A percentile compares a stretch with the other conserved stretches of the same genome.
Conservation (phyloP, 1,284 basidiomycete species). For the Irpex rosettiformis region DNA sequence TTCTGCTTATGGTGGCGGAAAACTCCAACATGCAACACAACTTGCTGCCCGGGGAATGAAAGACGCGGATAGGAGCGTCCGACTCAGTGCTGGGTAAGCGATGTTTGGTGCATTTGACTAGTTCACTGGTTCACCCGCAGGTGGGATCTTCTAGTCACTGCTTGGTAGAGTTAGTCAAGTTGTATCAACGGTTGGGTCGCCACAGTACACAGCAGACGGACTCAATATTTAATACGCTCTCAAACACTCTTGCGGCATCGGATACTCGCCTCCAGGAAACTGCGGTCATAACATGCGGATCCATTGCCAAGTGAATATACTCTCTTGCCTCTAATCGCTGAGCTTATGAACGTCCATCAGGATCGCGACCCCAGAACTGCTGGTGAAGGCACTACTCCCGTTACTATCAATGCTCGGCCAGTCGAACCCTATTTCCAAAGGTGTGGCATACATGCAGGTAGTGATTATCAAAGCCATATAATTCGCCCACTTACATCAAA, state of each 20-base stretch:
- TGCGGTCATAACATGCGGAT: constrained; percentile 53
- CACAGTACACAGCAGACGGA: constrained; percentile 34
- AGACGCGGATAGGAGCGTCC: constrained; percentile 53
- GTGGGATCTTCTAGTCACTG: constrained; percentile 37
- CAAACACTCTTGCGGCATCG: constrained; percentile 41
- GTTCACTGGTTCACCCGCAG: constrained; percentile 5
- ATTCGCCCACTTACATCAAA: neutral
- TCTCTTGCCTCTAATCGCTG: neutral
- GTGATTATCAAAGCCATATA: constrained; percentile 14
- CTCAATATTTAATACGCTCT: constrained; percentile 43
- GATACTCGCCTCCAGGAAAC: constrained; percentile 56
- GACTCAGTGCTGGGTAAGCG: constrained; percentile 66
- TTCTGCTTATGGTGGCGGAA: constrained; percentile 29
- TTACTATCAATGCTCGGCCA: constrained; percentile 71
- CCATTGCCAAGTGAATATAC: constrained; percentile 56
- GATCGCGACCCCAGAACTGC: constrained; percentile 43
- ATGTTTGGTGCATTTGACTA: neutral
- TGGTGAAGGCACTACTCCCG: constrained; percentile 61
- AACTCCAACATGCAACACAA: constrained; percentile 35
- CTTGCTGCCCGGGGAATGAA: constrained; percentile 45
- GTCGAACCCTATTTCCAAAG: constrained; percentile 63
- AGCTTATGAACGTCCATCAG: constrained; percentile 30
- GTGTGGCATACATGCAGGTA: constrained; percentile 71
- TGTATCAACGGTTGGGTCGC: constrained; percentile 31
- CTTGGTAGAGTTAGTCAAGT: constrained; percentile 44